Conservation (phyloP, 768 basidiomycete genomes). For the Kondoa subrosea region DNA sequence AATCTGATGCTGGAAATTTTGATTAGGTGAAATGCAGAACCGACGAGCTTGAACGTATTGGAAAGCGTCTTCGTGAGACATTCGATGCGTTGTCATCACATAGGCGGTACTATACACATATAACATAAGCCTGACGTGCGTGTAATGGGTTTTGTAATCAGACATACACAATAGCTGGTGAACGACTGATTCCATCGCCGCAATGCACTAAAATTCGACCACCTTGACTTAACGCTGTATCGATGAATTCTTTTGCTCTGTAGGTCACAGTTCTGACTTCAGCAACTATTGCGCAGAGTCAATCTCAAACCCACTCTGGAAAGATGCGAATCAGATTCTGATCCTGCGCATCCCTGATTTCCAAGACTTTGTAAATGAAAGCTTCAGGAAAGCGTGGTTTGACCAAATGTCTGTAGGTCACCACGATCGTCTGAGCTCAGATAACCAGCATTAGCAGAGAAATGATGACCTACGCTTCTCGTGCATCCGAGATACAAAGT, state of each 20-base stretch:
- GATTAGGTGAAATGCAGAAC: constrained; percentile 85
- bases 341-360: constrained; percentile 82
- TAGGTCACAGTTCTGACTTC: background rate
- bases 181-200: constrained; percentile 28
- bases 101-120: constrained; percentile 22
- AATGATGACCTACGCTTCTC: constrained; percentile 17
- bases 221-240: constrained; percentile 14
- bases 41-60: constrained; percentile 38
- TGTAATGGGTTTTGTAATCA: background rate
- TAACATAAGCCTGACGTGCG: background rate
- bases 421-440: background rate
- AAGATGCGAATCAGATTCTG: constrained; percentile 85
- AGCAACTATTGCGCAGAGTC: background rate
- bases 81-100: constrained; percentile 23
- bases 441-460: background rate
- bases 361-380: constrained; percentile 60
- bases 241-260: constrained; percentile 27
- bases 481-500: constrained; percentile 35
- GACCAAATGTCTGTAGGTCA: constrained; percentile 48
- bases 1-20: constrained; percentile 78
- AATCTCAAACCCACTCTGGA: constrained; percentile 44
- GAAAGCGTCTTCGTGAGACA: constrained; percentile 28
- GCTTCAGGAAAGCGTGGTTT: constrained; percentile 63
- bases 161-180: constrained; percentile 27
- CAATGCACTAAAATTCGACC: constrained; percentile 27